Evolutionary conservation across 768 basidiomycete species (phyloP).

Genomic region (Hysterangium stoloniferum): DNA sequence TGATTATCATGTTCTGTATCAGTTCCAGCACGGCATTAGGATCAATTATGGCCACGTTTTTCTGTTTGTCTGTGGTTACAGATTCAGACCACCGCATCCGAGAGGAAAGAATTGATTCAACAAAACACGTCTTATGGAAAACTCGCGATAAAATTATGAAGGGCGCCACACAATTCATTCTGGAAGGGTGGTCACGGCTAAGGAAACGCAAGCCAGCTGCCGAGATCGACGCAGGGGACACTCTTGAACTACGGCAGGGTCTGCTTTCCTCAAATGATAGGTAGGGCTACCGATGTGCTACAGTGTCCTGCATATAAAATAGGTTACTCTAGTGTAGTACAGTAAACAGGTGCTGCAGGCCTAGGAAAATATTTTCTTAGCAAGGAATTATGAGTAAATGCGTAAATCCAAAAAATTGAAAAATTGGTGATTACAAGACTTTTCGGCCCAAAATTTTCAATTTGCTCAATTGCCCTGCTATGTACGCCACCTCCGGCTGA

Average conservation of each 20-base stretch:
- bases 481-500: too few relatives aligned
- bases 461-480: too few relatives aligned
- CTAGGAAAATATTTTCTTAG: too few relatives aligned
- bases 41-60: constrained; percentile 53
- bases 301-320: background rate
- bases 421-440: too few relatives aligned
- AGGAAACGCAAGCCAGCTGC: background rate
- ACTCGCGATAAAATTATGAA: constrained; percentile 6
- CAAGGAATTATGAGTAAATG: too few relatives aligned
- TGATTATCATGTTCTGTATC: constrained; percentile 95
- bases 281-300: background rate
- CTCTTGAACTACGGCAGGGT: background rate
- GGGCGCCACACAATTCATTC: background rate
- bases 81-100: constrained; percentile 63
- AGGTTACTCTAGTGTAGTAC: background rate
- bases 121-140: constrained; percentile 25
- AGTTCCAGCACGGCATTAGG: constrained; percentile 68
- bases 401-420: too few relatives aligned
- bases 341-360: too few relatives aligned
- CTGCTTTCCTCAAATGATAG: background rate
- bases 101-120: constrained; percentile 47
- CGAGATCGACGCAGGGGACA: background rate
- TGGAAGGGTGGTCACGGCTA: background rate
- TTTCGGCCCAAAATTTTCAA: too few relatives aligned
- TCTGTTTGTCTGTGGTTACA: constrained; percentile 53